Base-by-base conservation (phyloP, 2,329 filamentous ascomycete species). In the Fusarium sp. region DNA sequence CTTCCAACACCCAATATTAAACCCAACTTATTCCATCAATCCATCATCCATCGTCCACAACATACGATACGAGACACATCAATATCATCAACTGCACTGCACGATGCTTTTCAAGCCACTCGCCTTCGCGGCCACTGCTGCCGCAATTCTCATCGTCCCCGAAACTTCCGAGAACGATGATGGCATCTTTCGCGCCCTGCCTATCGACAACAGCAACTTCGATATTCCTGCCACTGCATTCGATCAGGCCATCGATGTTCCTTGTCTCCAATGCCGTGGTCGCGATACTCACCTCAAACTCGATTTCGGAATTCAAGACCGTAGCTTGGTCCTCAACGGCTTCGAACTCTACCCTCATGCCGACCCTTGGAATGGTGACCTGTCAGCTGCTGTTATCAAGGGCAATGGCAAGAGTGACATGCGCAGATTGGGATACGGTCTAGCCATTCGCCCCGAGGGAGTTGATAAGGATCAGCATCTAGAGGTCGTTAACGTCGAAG, bases 261-360 rank as follows among this genome's bases (percentile, higher is more conserved):
- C 85, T 63, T 91, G 89, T 74, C 80, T 82, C 22, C 84, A 85
- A 66, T 90, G 89, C 74, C 83, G 83, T 14, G 82, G 86, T 57
- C 73, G 71, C 34, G 72, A 82, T 60, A 81, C 79, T 75, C 81
- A 84, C 58, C 79, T 90, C 60, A 80, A 84, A 69, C 80, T 92
- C 42, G 83, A 86, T 72, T 87, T 92, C 73, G 80, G 77, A 61
- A 77, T 91, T 66, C 83, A 87, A 18, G 81, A 80, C 50, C 74
- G 76, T 62, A 81, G 80, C 44, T 81, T 92, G 27, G 75, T 87
- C 40, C 73, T 91, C 61, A 91, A 91, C 78, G 87, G 85, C 61
- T 85, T 86, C 65, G 85, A 88, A 73, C 81, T 92, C 20, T 92
- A 89, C 71, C 87, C 87, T 18, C 79, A 83, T 54, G 78, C 86